These are phyloP conservation scores for Sherardia arvensis DNA, from an alignment of 257 asterid genomes.

Conservation along the genomic window DNA sequence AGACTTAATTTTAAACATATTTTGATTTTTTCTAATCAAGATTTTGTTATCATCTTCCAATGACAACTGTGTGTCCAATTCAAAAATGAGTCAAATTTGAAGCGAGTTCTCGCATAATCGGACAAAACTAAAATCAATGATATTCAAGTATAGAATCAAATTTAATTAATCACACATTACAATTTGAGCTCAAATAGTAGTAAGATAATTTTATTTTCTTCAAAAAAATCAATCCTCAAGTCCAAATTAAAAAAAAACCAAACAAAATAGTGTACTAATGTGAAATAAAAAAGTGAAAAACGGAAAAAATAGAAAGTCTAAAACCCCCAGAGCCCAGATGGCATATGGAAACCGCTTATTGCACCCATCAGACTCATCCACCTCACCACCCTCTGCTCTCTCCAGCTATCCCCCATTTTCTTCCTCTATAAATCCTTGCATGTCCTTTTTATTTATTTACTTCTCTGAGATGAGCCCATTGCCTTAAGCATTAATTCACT, in stretches of 20 bases:
- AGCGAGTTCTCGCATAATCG: no score
- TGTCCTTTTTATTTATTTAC: constrained; percentile 13
- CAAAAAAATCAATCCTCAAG: background rate
- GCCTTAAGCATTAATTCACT: background rate
- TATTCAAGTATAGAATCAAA: no score
- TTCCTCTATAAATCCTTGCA: constrained; percentile 12
- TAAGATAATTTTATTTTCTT: background rate
- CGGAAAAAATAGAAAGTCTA: constrained; percentile 19
- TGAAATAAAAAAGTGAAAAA: background rate
- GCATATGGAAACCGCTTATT: constrained; percentile 71
- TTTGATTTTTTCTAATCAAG: no score
- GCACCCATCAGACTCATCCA: constrained; percentile 74
- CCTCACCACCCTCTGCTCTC: constrained; percentile 28
- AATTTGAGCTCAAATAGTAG: no score
- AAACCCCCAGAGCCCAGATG: constrained; percentile 90
- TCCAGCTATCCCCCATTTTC: constrained; percentile 14
- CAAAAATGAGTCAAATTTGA: no score
- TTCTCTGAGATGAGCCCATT: constrained; percentile 1
- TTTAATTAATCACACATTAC: background rate
- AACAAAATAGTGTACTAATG: background rate
- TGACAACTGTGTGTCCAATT: no score
- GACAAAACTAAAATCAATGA: no score
- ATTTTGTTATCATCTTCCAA: no score
- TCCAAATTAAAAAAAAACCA: background rate
- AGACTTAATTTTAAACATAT: no score